Evolutionary conservation across 179 eudicot species (phyloP).

Genomic region (Spinacia oleracea): DNA sequence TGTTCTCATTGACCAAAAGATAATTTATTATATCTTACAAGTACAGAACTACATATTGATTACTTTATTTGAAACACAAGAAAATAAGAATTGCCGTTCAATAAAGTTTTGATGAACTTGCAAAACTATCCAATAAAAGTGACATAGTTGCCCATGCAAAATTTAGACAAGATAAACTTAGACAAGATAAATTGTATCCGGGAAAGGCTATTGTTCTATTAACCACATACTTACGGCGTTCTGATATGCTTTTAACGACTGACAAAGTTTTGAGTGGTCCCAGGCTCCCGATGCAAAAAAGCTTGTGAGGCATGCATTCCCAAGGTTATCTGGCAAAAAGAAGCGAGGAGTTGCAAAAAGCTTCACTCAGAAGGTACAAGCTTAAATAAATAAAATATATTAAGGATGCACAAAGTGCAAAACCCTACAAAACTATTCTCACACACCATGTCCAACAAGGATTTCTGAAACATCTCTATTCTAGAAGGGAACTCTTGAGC

Average conservation of each 20-base stretch:
- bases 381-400: background rate
- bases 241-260: conserved; percentile 87
- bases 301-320: conserved; percentile 89
- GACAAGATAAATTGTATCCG: background rate
- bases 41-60: background rate
- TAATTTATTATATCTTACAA: background rate
- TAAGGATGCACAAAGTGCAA: background rate
- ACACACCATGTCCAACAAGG: background rate
- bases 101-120: background rate
- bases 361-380: conserved; percentile 2
- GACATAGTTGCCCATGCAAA: background rate
- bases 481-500: too few relatives aligned
- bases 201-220: conserved; percentile 4
- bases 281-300: conserved; percentile 89
- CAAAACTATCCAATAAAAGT: background rate
- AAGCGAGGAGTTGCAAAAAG: conserved; percentile 17
- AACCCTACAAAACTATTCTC: background rate
- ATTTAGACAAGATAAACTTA: background rate
- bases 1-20: background rate
- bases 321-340: conserved; percentile 71
- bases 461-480: background rate
- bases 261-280: conserved; percentile 78
- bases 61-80: background rate
- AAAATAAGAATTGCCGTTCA: background rate
- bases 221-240: conserved; percentile 70